Percentiles rank a stretch among this genome's conserved stretches.
Conservation (phyloP, 1,139 yeast species). For the Wickerhamiella infanticola region DNA sequence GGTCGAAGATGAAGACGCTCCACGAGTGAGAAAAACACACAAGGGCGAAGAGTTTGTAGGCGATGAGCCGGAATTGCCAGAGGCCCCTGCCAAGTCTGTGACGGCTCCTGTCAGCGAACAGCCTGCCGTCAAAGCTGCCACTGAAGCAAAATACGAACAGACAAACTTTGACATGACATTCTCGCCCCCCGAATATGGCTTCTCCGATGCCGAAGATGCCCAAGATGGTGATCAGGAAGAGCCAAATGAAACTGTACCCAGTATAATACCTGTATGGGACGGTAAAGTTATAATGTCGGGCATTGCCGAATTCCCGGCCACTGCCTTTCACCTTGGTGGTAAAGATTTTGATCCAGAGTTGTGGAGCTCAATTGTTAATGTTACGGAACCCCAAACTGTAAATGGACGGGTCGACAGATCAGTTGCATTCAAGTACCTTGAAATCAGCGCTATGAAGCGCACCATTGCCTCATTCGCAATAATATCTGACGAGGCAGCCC, state of each 20-base stretch:
- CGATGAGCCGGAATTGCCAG: constrained; percentile 21
- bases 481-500: constrained; percentile 13
- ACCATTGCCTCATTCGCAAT: constrained; percentile 34
- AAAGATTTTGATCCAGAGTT: constrained; percentile 12
- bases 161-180: constrained; percentile 19
- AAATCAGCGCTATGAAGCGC: constrained; percentile 33
- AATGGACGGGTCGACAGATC: constrained; percentile 47
- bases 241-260: background rate
- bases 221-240: background rate
- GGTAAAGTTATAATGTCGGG: constrained; percentile 45
- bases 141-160: constrained; percentile 14
- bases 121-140: constrained; percentile 2
- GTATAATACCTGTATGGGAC: constrained; percentile 31
- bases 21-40: constrained; percentile 61
- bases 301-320: constrained; percentile 34
- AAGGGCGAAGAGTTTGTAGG: constrained; percentile 78
- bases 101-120: constrained; percentile 3
- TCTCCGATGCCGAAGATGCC: background rate
- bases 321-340: constrained; percentile 29
- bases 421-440: constrained; percentile 43
- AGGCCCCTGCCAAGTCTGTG: constrained; percentile 4
- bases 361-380: constrained; percentile 23
- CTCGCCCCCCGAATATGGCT: background rate
- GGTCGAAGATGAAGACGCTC: constrained; percentile 31
- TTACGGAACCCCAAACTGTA: constrained; percentile 29